Base-by-base conservation (phyloP, 306 rosid genomes). In the Fragaria vesca region DNA sequence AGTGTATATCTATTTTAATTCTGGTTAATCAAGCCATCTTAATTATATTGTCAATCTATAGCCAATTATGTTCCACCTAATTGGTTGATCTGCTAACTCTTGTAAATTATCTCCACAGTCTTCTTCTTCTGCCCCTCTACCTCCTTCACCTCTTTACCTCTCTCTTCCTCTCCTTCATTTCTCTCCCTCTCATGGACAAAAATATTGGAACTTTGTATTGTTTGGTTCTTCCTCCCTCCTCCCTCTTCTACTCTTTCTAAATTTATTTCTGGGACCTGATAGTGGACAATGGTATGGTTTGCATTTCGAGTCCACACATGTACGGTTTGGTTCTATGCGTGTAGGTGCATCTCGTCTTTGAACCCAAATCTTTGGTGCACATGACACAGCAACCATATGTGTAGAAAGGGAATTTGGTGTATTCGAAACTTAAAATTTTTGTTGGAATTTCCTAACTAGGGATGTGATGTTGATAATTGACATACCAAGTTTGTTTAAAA, bases 31-130 rank as follows among this genome's bases (percentile, higher is more conserved):
- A 15, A 79, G 83, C 88, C 88, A 79, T 77, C 71, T 81, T 74
- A 86, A 76, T 79, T 88, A 91, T 89, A 87, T 81, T 88, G 74
- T 80, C 83, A 67, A 78, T 87, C 85, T 87, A 73, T 63, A 57
- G 67, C 79, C 52, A 48, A 58, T 13, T 57, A 77, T 71, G 69
- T 72, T 81, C 80, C 76, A 67, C 79, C 80, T 85, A 70, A 69
- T 77, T 72, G 68, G 66, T 74, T 69, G 62, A 58, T 74, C 82
- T 72, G 82, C 80, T 69, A 5, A 5, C 73, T 26, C 67, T 38
- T 52, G 61, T 50, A 32, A 42, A 17, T 66, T 46, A 16, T 26
- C 40, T 60, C 61, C 26, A 24, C 24, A 24, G 26, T 24, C 26
- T 4, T 4, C 13, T 28, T 61, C 73, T 34, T 20, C 38, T 2